These are phyloP conservation scores for Fragaria vesca DNA, from an alignment of 306 rosid species.

Conservation along the genomic window DNA sequence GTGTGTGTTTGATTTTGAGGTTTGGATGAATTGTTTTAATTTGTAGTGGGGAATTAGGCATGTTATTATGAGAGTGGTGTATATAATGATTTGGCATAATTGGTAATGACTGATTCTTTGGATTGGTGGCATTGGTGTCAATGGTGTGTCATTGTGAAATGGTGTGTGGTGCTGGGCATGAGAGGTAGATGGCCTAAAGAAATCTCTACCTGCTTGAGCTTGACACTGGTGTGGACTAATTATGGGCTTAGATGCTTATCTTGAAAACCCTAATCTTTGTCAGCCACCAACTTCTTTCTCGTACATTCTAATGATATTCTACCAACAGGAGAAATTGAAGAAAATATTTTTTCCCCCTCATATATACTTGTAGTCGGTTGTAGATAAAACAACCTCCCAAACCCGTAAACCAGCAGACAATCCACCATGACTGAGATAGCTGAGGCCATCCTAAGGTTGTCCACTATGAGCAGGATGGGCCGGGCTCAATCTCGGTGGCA, in stretches of 20 bases:
- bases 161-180: slow-evolving; percentile 40
- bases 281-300: background rate
- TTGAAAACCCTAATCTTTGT: background rate
- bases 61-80: slow-evolving; percentile 26
- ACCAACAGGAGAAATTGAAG: too few species aligned
- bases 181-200: slow-evolving; percentile 41
- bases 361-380: too few species aligned
- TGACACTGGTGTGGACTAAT: background rate
- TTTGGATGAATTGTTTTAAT: background rate
- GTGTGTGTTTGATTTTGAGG: background rate
- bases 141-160: background rate
- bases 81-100: slow-evolving; percentile 45
- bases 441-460: too few species aligned
- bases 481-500: too few species aligned
- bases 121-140: background rate
- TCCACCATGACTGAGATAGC: too few species aligned
- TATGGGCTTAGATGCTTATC: background rate
- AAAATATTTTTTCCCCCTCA: too few species aligned
- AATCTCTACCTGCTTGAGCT: slow-evolving; percentile 3
- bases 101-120: slow-evolving; percentile 43
- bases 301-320: background rate
- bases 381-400: too few species aligned
- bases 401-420: too few species aligned
- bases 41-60: slow-evolving; percentile 34
- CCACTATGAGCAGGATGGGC: too few species aligned